These are phyloP conservation scores for Neurospora sp. DNA, from an alignment of 495 filamentous ascomycete genomes.

Conservation along the genomic window DNA sequence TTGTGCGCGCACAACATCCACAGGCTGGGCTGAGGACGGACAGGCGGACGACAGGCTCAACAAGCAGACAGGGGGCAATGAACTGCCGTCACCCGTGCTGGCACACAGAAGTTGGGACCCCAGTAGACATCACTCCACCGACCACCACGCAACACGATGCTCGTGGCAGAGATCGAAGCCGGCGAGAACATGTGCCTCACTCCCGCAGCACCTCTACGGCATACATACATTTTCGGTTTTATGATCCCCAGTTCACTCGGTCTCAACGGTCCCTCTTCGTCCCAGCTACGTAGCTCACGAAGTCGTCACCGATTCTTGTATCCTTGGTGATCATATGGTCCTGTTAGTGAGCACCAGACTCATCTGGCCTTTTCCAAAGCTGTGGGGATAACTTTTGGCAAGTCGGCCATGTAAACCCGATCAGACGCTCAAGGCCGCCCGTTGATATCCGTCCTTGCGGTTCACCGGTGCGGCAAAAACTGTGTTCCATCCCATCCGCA, in stretches of 20 bases:
- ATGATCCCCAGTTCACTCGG: background rate
- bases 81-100: constrained; percentile 1
- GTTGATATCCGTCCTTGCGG: background rate
- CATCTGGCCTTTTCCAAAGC: background rate
- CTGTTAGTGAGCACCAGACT: background rate
- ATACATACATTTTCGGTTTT: background rate
- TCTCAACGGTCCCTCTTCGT: background rate
- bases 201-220: background rate
- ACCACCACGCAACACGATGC: background rate
- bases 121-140: background rate
- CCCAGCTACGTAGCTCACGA: background rate
- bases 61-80: background rate
- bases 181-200: background rate
- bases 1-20: background rate
- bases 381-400: background rate
- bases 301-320: background rate
- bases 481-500: background rate
- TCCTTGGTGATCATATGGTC: background rate
- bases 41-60: constrained; percentile 3
- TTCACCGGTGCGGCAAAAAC: background rate
- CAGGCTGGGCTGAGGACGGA: background rate
- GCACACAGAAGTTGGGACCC: background rate
- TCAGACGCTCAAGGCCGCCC: background rate
- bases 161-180: background rate
- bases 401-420: background rate